Conservation (phyloP, 148 eudicot genomes). For the Vaccinium myrtillus region DNA sequence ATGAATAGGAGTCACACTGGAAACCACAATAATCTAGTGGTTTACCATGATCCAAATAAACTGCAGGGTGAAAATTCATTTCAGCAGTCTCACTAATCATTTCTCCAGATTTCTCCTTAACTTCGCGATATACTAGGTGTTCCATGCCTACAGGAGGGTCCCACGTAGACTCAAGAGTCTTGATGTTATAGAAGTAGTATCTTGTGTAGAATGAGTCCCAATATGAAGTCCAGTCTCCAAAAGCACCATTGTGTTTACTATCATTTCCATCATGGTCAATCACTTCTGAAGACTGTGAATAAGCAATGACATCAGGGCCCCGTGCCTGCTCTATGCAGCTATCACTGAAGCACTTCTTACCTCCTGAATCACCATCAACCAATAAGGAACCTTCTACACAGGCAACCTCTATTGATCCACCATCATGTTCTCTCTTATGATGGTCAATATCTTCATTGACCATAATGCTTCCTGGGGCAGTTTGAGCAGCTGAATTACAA, state of each 20-base stretch:
- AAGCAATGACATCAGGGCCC: constrained; percentile 22
- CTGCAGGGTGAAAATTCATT: constrained; percentile 19
- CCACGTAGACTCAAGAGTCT: constrained; percentile 75
- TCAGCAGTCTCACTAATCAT: constrained; percentile 29
- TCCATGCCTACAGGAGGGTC: constrained; percentile 84
- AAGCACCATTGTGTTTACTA: constrained; percentile 21
- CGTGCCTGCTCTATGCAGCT: constrained; percentile 19
- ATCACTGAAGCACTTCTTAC: constrained; percentile 20
- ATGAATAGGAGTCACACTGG: constrained; percentile 18
- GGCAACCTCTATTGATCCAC: constrained; percentile 20
- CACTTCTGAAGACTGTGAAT: constrained; percentile 30
- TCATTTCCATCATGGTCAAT: constrained; percentile 25
- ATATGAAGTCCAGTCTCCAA: constrained; percentile 59
- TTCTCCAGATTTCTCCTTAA: constrained; percentile 23
- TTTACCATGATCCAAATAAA: constrained; percentile 22
- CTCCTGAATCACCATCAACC: constrained; percentile 16
- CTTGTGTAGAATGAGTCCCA: constrained; percentile 71
- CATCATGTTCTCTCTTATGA: constrained; percentile 21
- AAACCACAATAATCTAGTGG: constrained; percentile 22
- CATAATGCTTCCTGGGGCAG: constrained; percentile 23
- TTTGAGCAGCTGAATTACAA: constrained; percentile 13
- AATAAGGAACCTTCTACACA: constrained; percentile 18
- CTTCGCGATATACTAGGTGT: constrained; percentile 34
- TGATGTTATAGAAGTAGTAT: constrained; percentile 59
- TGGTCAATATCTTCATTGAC: constrained; percentile 21